Base-by-base conservation (phyloP, 495 filamentous ascomycete species). In the Penicillium macrosclerotiorum region DNA sequence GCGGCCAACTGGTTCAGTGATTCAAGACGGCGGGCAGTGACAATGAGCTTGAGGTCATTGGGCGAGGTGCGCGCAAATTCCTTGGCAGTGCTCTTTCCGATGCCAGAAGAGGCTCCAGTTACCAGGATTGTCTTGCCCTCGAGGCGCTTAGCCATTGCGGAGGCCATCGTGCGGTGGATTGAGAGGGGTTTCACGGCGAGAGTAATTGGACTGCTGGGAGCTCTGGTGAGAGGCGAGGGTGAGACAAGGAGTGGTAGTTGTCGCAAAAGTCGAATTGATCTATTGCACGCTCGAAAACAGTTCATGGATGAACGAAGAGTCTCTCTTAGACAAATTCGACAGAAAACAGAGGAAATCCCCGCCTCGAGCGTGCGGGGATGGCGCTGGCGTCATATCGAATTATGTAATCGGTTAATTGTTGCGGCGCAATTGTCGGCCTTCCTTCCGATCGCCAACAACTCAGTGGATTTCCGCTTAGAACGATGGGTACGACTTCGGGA, bases 71-170 rank as follows among this genome's bases (percentile, higher is more conserved):
- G 82, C 11, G 93, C 93, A 58, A 98, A 98, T 63, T 98, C 93
- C 55, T 89, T 74, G 19, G 93, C 93, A 35, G 83, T 89, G 63
- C 81, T 85, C 43, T 78, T 78, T 2, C 93, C 93, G 60, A 98
- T 98, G 32, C 93, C 93, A 2, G 91, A 95, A 0, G 87, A 93
- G 26, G 93, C 93, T 30, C 93, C 93, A 0, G 93, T 98, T 42
- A 98, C 80, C 26, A 97, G 65, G 31, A 98, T 80, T 1, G 90
- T 97, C 72, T 97, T 98, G 79, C 90, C 90, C 51, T 86, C 79
- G 32, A 98, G 86, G 72, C 93, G 91, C 67, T 87, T 84, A 47
- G 79, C 77, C 75, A 88, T 85, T 58, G 89, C 84, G 29, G 84
- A 73, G 16, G 88, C 76, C 90, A 95, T 95, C 35, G 65, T 68